phyloP scores from a whole-genome alignment of 805 yeast genomes.

The Cyberlindnera sargentensis region DNA sequence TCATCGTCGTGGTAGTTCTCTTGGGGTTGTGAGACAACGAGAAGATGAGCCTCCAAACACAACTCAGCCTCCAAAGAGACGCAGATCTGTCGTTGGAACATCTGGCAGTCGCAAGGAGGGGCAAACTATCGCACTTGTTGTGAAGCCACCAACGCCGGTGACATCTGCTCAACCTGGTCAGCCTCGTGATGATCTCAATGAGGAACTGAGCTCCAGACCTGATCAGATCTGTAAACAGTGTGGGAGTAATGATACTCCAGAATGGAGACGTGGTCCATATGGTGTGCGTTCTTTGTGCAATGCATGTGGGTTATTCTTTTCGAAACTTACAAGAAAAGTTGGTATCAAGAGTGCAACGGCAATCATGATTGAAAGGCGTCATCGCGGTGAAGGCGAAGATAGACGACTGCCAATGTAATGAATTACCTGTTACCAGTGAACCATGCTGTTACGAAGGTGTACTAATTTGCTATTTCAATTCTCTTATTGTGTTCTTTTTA shows the following conservation, averaged over 20 bases:
- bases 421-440: background rate
- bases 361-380: slow-evolving; percentile 19
- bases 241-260: slow-evolving; percentile 71
- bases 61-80: background rate
- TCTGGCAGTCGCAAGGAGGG: slow-evolving; percentile 1
- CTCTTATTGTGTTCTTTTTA: background rate
- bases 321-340: slow-evolving; percentile 47
- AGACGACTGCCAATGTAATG: slow-evolving; percentile 19
- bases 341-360: slow-evolving; percentile 29
- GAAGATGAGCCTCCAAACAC: background rate
- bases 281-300: slow-evolving; percentile 81
- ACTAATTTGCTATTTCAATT: background rate
- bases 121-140: slow-evolving; percentile 10
- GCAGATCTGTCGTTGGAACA: background rate
- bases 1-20: background rate
- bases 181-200: slow-evolving; percentile 10
- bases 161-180: background rate
- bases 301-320: slow-evolving; percentile 81
- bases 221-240: slow-evolving; percentile 54
- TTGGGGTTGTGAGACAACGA: background rate
- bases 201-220: slow-evolving; percentile 11
- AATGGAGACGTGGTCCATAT: slow-evolving; percentile 88
- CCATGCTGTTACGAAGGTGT: background rate
- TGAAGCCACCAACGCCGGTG: slow-evolving; percentile 17
- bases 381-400: slow-evolving; percentile 22